phyloP scores from a whole-genome alignment of 352 stramenopile genomes.

The Phytophthora sp. region DNA sequence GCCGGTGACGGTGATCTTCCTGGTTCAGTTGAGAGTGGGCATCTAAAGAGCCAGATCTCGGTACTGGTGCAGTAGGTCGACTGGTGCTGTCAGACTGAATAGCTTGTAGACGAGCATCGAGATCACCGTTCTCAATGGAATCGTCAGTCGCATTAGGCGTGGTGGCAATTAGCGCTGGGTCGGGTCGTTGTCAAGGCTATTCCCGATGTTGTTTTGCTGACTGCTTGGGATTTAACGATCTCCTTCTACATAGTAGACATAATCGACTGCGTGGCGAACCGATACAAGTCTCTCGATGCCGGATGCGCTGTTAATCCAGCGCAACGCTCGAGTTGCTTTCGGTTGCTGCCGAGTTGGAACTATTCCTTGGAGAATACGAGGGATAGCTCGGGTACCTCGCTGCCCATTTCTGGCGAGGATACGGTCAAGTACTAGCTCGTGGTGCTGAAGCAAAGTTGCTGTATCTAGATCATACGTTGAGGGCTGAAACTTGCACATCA shows the following conservation, averaged over 20 bases:
- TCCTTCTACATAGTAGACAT: not conserved
- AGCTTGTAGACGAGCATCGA: too few species aligned
- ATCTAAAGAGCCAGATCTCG: too few species aligned
- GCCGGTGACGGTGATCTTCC: too few species aligned
- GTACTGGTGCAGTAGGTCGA: too few species aligned
- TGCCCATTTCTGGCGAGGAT: not conserved
- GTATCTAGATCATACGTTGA: too few species aligned
- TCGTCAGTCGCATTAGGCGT: too few species aligned
- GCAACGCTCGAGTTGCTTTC: not conserved
- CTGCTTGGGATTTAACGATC: not conserved
- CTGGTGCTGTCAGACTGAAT: too few species aligned
- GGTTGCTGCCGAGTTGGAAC: not conserved
- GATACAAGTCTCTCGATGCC: not conserved
- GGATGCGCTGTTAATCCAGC: not conserved
- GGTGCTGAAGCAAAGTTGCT: too few species aligned
- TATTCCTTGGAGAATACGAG: not conserved
- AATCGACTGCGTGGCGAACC: constrained; percentile 10
- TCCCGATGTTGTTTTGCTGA: not conserved
- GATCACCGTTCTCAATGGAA: too few species aligned
- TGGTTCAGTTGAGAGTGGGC: too few species aligned
- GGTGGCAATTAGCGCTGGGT: not conserved
- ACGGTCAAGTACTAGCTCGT: not conserved
- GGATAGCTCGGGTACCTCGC: constrained; percentile 2
- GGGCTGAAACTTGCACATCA: not conserved
- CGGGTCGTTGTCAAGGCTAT: not conserved